Percentiles rank a stretch among this genome's conserved stretches.
These are phyloP conservation scores for Canna indica DNA, from an alignment of 176 grass and related monocot genomes.

Conservation along the genomic window DNA sequence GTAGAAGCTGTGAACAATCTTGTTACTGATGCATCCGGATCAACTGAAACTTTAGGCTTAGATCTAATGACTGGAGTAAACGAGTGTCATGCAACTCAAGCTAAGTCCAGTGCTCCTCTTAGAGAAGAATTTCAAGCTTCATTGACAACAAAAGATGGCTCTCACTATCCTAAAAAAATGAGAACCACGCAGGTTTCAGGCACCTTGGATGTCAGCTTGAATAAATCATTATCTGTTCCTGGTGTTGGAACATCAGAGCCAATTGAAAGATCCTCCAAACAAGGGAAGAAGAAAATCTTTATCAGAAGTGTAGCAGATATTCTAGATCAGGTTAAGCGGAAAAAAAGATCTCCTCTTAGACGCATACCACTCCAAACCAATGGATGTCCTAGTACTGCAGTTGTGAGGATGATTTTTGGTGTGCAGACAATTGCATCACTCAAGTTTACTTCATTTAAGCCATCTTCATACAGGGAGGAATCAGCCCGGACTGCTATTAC, in stretches of 20 bases:
- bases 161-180: slow-evolving; percentile 38
- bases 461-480: neutral
- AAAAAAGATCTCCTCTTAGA: slow-evolving; percentile 25
- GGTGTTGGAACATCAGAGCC: slow-evolving; percentile 12
- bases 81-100: slow-evolving; percentile 11
- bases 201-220: slow-evolving; percentile 29
- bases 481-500: neutral
- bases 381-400: neutral
- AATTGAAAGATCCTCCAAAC: slow-evolving; percentile 22
- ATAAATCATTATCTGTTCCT: slow-evolving; percentile 21
- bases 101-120: neutral
- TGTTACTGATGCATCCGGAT: neutral
- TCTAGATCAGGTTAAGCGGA: slow-evolving; percentile 24
- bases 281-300: slow-evolving; percentile 13
- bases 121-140: slow-evolving; percentile 19
- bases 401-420: neutral
- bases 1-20: neutral
- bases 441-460: neutral
- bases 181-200: slow-evolving; percentile 36
- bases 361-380: slow-evolving; percentile 6
- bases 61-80: slow-evolving; percentile 17
- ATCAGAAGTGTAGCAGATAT: slow-evolving; percentile 27
- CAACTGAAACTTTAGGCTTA: neutral
- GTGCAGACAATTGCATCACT: neutral
- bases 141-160: slow-evolving; percentile 22